A percentile compares a stretch with the other conserved stretches of the same genome.
Evolutionary conservation across 352 stramenopile species (phyloP).

Genomic region (Phytophthora citricola): DNA sequence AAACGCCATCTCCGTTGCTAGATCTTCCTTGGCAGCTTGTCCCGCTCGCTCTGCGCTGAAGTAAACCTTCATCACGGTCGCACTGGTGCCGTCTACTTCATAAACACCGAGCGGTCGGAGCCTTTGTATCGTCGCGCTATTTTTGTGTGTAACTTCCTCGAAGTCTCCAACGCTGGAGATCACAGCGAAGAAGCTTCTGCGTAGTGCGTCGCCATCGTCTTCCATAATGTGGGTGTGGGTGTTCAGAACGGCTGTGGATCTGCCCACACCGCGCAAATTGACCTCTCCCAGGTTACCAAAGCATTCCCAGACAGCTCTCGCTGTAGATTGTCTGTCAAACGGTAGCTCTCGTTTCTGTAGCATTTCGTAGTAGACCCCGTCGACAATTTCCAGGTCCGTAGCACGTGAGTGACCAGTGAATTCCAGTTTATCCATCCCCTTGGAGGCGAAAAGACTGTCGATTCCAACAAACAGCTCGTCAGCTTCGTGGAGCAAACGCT

Average conservation of each 20-base stretch:
- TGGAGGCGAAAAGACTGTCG: slow-evolving; percentile 15
- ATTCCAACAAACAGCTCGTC: slow-evolving; percentile 14
- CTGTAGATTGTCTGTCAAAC: slow-evolving; percentile 10
- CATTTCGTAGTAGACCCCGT: slow-evolving; percentile 27
- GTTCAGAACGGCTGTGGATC: neutral
- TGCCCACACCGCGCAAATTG: slow-evolving; percentile 3
- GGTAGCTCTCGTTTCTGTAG: slow-evolving; percentile 19
- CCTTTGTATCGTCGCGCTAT: slow-evolving; percentile 7
- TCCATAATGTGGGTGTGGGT: neutral
- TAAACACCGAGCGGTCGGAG: neutral
- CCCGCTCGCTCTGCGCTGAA: slow-evolving; percentile 6
- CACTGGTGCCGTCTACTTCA: neutral
- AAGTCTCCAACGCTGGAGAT: neutral
- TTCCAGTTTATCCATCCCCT: slow-evolving; percentile 7
- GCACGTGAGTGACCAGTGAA: slow-evolving; percentile 5
- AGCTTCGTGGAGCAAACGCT: slow-evolving; percentile 4
- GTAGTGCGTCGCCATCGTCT: neutral
- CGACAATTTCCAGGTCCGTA: slow-evolving; percentile 2
- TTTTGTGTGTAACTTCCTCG: slow-evolving; percentile 1
- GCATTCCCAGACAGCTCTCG: slow-evolving; percentile 7
- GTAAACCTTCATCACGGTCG: slow-evolving; percentile 15
- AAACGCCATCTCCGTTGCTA: slow-evolving; percentile 3
- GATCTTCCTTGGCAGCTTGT: neutral
- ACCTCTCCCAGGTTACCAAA: neutral
- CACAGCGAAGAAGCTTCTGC: slow-evolving; percentile 1